Evolutionary conservation across 257 asterid species (phyloP), one percentile per base, ranked within the genome.

Genomic region (Leptodermis oblonga): DNA sequence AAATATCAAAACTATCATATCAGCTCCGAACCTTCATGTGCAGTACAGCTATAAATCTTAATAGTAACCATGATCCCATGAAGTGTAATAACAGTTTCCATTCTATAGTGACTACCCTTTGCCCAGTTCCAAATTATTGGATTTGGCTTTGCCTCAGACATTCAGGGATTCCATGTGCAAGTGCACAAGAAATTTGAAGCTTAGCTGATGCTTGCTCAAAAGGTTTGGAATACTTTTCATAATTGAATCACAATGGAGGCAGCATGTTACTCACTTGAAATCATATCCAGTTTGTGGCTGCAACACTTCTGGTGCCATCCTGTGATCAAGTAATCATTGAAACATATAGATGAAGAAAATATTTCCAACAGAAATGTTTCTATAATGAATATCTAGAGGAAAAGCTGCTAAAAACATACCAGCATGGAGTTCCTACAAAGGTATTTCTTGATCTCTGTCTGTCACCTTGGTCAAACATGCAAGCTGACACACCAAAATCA

Each of bases 301-400:
- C 87, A 94, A 81, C 34, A 91, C 99, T 81, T 94, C 99, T 25
- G 99, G 99, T 68, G 99, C 99, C 99, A 94, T 94, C 99, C 99
- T 94, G 83, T 31, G 70, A 64, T 65, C 63, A 45, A 55, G 67
- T 54, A 76, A 55, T 68, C 62, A 67, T 48, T 33, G 34, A 55
- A 67, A 77, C 63, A 73, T 20, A 70, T n/a, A 70, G 68, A 75
- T 56, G 73, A 72, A 39, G 34, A 37, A 26, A 68, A 31, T 31
- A 41, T 49, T 62, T 33, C 45, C 49, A 74, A 33, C 52, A 42
- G 49, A 56, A 39, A 62, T 46, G 25, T 25, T 4, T 25, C 15
- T 17, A 33, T 41, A 45, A 23, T 37, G 45, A 41, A 67, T 33
- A 17, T 20, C 52, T 22, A 69, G 45, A 55, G 68, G 31, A 69